Evolutionary conservation across 2,329 filamentous ascomycete species (phyloP).

Genomic region (Exophiala mesophila): DNA sequence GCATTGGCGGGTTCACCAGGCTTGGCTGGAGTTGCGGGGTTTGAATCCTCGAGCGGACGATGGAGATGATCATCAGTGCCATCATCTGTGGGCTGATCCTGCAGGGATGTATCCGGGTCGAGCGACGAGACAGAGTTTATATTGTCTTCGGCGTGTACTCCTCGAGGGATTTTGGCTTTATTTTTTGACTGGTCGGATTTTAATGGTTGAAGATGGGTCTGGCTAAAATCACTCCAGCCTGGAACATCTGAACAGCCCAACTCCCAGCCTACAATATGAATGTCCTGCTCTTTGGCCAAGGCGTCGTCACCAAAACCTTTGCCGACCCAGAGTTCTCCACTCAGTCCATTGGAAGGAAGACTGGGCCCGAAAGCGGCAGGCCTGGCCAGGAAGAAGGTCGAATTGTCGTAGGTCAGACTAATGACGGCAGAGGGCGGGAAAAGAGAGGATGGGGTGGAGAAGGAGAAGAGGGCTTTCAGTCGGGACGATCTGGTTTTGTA

Average conservation of each 20-base stretch:
- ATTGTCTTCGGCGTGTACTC: slow-evolving; percentile 3
- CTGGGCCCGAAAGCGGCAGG: slow-evolving; percentile 88
- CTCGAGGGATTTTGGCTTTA: slow-evolving; percentile 12
- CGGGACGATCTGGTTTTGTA: slow-evolving; percentile 41
- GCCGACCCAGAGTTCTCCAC: slow-evolving; percentile 88
- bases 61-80: slow-evolving; percentile 83
- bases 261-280: slow-evolving; percentile 65
- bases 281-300: slow-evolving; percentile 53
- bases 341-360: slow-evolving; percentile 70
- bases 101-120: slow-evolving; percentile 3
- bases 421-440: slow-evolving; percentile 96
- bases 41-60: slow-evolving; percentile 48
- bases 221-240: slow-evolving; percentile 67
- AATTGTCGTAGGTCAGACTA: slow-evolving; percentile 95
- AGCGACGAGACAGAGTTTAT: slow-evolving; percentile 2
- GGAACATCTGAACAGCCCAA: slow-evolving; percentile 92
- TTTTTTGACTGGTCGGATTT: slow-evolving; percentile 4
- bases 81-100: slow-evolving; percentile 49
- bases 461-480: slow-evolving; percentile 60
- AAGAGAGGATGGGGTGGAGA: slow-evolving; percentile 73
- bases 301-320: slow-evolving; percentile 83
- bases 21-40: slow-evolving; percentile 32
- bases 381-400: slow-evolving; percentile 88
- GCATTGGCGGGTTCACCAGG: slow-evolving; percentile 33
- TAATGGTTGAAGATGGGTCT: slow-evolving; percentile 35